Evolutionary conservation across 306 rosid species (phyloP).

Genomic region (Quercus suber): DNA sequence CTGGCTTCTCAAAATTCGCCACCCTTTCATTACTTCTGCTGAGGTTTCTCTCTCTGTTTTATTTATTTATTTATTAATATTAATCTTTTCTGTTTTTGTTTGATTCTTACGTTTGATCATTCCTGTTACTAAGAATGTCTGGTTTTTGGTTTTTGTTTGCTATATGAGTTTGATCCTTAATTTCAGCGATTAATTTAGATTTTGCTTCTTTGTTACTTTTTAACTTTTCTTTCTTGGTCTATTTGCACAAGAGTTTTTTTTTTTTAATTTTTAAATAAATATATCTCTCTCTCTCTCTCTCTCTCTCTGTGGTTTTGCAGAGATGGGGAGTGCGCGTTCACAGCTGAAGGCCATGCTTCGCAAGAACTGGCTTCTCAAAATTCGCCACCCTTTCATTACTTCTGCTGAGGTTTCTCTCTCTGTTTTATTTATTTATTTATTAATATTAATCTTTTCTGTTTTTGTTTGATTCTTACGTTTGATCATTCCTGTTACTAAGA

Average conservation of each 20-base stretch:
- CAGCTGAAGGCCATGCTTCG: constrained; percentile 90
- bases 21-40: constrained; percentile 70
- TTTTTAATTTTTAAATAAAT: too few relatives aligned
- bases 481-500: too few relatives aligned
- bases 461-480: not conserved
- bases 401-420: constrained; percentile 76
- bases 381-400: constrained; percentile 83
- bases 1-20: constrained; percentile 95
- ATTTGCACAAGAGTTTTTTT: not conserved
- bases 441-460: not conserved
- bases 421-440: too few relatives aligned
- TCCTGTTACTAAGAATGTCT: not conserved
- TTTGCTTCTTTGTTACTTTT: not conserved
- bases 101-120: not conserved
- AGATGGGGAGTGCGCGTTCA: constrained; percentile 67
- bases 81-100: not conserved
- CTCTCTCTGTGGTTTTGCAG: constrained; percentile 17
- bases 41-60: constrained; percentile 46
- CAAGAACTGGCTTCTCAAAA: constrained; percentile 94
- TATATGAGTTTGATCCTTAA: not conserved
- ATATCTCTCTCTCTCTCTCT: too few relatives aligned
- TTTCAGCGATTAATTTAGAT: not conserved
- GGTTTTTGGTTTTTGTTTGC: constrained; percentile 16
- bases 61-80: not conserved
- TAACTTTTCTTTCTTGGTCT: not conserved